A percentile compares a stretch with the other conserved stretches of the same genome.
These are phyloP conservation scores for Rhododendron kiyosumense DNA, from an alignment of 148 eudicot genomes.

Conservation along the genomic window DNA sequence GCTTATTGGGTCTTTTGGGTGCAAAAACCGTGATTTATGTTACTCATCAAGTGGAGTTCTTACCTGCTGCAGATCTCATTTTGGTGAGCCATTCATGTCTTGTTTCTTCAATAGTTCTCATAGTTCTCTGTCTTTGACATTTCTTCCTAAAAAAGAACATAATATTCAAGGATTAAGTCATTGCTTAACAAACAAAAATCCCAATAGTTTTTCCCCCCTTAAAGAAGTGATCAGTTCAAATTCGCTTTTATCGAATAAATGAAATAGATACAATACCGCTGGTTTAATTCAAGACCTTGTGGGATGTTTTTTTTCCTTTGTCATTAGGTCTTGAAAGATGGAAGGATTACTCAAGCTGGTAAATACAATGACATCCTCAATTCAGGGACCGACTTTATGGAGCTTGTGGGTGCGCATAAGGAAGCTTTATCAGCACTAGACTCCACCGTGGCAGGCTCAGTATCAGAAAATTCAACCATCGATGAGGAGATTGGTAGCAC, in stretches of 20 bases:
- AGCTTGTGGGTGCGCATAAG: conserved; percentile 56
- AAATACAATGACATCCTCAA: conserved; percentile 45
- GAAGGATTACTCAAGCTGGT: conserved; percentile 53
- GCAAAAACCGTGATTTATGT: conserved; percentile 53
- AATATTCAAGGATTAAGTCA: neutral
- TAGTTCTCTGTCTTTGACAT: neutral
- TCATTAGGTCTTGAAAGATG: conserved; percentile 55
- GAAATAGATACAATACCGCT: neutral
- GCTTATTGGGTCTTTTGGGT: conserved; percentile 20
- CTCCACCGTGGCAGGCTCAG: conserved; percentile 18
- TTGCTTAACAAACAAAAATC: neutral
- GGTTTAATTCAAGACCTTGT: neutral
- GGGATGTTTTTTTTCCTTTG: neutral
- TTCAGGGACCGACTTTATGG: conserved; percentile 53
- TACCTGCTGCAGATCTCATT: conserved; percentile 57
- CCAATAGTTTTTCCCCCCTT: neutral
- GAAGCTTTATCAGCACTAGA: conserved; percentile 45
- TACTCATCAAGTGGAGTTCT: conserved; percentile 60
- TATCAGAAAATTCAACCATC: neutral
- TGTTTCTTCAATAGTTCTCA: neutral
- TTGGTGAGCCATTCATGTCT: conserved; percentile 35
- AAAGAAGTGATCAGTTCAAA: neutral
- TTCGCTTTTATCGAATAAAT: neutral
- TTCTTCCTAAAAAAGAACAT: neutral
- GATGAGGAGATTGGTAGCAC: conserved; percentile 1